A percentile compares a stretch with the other conserved stretches of the same genome.
Conservation (phyloP, 805 yeast species). For the Sugiyamaella qingdaonensis region DNA sequence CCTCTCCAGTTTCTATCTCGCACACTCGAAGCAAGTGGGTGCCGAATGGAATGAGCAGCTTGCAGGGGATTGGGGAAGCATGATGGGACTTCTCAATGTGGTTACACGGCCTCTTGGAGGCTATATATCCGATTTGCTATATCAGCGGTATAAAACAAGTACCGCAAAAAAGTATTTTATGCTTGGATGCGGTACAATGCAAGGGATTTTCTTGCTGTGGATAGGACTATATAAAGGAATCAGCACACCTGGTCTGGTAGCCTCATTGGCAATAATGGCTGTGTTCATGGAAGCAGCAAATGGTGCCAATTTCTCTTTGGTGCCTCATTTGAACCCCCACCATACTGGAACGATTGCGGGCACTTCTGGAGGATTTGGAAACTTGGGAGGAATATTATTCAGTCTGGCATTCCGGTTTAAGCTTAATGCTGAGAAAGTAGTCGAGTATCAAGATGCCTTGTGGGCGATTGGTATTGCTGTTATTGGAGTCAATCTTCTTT, state of each 20-base stretch:
- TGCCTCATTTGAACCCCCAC: constrained; percentile 35
- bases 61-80: constrained; percentile 7
- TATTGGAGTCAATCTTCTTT: constrained; percentile 25
- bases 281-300: constrained; percentile 39
- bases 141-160: constrained; percentile 28
- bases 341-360: constrained; percentile 39
- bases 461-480: constrained; percentile 36
- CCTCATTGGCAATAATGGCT: constrained; percentile 31
- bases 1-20: neutral
- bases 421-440: constrained; percentile 24
- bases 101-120: constrained; percentile 5
- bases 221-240: constrained; percentile 33
- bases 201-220: constrained; percentile 35
- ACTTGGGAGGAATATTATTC: constrained; percentile 36
- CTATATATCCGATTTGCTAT: constrained; percentile 19
- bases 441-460: constrained; percentile 30
- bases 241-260: constrained; percentile 31
- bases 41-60: constrained; percentile 1
- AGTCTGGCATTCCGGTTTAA: constrained; percentile 36
- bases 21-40: constrained; percentile 1
- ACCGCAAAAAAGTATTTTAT: constrained; percentile 31
- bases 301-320: constrained; percentile 37
- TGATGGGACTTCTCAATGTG: constrained; percentile 4
- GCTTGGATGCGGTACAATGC: constrained; percentile 29
- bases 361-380: constrained; percentile 36